Conservation (phyloP, 2,329 filamentous ascomycete species). For the Sporothrix phasma region DNA sequence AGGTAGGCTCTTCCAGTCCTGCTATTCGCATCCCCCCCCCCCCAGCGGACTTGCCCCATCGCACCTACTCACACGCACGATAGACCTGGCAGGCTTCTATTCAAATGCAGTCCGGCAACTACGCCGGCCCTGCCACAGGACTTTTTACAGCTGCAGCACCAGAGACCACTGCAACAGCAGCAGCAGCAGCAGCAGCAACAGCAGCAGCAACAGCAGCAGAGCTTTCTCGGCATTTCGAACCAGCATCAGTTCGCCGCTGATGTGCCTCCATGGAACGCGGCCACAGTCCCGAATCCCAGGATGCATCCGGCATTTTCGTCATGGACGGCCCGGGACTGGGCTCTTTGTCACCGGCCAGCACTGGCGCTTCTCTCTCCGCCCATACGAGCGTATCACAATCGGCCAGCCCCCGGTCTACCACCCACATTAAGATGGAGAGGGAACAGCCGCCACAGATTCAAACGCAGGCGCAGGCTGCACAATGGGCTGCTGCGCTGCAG, state of each 20-base stretch:
- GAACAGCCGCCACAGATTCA: slow-evolving; percentile 14
- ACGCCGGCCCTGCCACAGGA: neutral
- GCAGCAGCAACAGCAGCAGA: slow-evolving; percentile 22
- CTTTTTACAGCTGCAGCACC: neutral
- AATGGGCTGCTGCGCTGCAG: neutral
- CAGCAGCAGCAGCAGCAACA: slow-evolving; percentile 15
- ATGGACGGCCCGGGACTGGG: slow-evolving; percentile 29
- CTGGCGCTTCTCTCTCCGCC: slow-evolving; percentile 14
- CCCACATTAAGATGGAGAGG: slow-evolving; percentile 22
- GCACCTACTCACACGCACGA: neutral
- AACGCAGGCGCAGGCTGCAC: slow-evolving; percentile 18
- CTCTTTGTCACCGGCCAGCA: slow-evolving; percentile 26
- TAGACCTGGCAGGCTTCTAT: neutral
- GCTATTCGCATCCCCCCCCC: neutral
- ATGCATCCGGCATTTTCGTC: slow-evolving; percentile 25
- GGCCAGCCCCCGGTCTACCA: slow-evolving; percentile 25
- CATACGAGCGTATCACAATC: slow-evolving; percentile 21
- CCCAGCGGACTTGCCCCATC: too few species aligned
- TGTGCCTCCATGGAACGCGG: slow-evolving; percentile 35
- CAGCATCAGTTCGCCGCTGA: slow-evolving; percentile 29
- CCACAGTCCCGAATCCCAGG: slow-evolving; percentile 28
- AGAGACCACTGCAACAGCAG: neutral
- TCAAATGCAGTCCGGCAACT: neutral
- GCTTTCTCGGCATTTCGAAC: slow-evolving; percentile 30
- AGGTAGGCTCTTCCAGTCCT: neutral